Evolutionary conservation across 129 eudicot genomes (phyloP).

Genomic region (Ambrosia artemisiifolia): DNA sequence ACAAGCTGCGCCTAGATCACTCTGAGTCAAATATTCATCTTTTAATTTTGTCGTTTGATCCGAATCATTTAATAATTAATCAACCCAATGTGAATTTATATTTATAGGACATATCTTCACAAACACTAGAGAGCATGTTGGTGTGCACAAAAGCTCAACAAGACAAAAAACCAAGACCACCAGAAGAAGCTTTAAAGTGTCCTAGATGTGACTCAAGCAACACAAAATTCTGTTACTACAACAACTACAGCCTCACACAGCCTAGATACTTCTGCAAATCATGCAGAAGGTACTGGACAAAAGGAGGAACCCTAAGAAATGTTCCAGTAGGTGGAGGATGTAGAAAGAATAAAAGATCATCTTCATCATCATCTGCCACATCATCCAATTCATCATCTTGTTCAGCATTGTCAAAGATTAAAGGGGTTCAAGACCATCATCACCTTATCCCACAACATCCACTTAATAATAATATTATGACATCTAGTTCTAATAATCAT

Average conservation of each 20-base stretch:
- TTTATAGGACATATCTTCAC: conserved; percentile 53
- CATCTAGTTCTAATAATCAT: conserved; percentile 27
- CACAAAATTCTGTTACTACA: conserved; percentile 77
- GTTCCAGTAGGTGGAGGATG: conserved; percentile 80
- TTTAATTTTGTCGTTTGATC: not conserved
- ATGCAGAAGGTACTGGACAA: conserved; percentile 72
- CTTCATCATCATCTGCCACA: conserved; percentile 42
- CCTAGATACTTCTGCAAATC: conserved; percentile 73
- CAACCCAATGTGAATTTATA: not conserved
- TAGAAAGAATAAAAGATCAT: conserved; percentile 52
- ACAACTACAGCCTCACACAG: conserved; percentile 74
- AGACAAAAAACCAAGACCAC: conserved; percentile 61
- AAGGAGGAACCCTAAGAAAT: conserved; percentile 68
- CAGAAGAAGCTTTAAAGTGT: conserved; percentile 52
- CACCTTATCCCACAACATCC: conserved; percentile 27
- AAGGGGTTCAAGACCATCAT: conserved; percentile 35
- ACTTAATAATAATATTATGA: conserved; percentile 29
- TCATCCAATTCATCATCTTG: conserved; percentile 43
- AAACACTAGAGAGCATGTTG: conserved; percentile 71
- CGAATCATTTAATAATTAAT: not conserved
- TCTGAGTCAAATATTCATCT: not conserved
- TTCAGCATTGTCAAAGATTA: conserved; percentile 29
- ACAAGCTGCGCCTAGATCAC: too few species aligned
- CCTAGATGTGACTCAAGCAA: conserved; percentile 75
- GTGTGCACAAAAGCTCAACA: conserved; percentile 55